Percentiles rank a stretch among this genome's conserved stretches.
Conservation (phyloP, 345 rosid genomes). For the Syzygium grande region DNA sequence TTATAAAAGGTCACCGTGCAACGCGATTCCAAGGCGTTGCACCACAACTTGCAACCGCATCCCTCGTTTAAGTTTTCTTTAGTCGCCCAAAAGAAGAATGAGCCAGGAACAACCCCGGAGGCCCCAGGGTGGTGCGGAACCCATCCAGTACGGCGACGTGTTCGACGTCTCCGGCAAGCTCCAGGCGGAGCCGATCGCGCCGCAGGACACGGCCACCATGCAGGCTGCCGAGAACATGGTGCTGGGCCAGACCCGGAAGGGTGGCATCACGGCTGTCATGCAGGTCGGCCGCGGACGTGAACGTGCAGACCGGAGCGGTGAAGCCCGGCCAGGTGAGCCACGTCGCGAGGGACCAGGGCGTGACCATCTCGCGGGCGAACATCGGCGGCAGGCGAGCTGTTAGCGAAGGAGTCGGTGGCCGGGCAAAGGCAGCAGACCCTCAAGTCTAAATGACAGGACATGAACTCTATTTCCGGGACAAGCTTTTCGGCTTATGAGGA, state of each 20-base stretch:
- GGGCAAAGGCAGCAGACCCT: background rate
- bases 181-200: constrained; percentile 13
- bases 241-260: constrained; percentile 16
- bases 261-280: constrained; percentile 17
- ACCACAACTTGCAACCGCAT: background rate
- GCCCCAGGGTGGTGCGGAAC: constrained; percentile 3
- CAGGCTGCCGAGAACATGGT: constrained; percentile 25
- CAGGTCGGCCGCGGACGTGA: constrained; percentile 28
- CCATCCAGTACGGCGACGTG: constrained; percentile 24
- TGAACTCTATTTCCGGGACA: background rate
- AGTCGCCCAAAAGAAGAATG: constrained; percentile 5
- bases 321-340: constrained; percentile 6
- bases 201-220: constrained; percentile 27
- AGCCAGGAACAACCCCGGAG: constrained; percentile 25
- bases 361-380: constrained; percentile 3
- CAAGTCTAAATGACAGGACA: too few species aligned
- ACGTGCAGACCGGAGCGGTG: constrained; percentile 14
- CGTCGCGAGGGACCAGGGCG: constrained; percentile 5
- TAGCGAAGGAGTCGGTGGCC: constrained; percentile 21
- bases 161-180: constrained; percentile 20
- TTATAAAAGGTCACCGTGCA: background rate
- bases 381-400: constrained; percentile 2
- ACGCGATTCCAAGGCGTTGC: background rate
- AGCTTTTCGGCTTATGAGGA: background rate
- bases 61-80: too few species aligned